Conservation (phyloP, 75 land plant genomes). For the Selaginella moellendorffii region DNA sequence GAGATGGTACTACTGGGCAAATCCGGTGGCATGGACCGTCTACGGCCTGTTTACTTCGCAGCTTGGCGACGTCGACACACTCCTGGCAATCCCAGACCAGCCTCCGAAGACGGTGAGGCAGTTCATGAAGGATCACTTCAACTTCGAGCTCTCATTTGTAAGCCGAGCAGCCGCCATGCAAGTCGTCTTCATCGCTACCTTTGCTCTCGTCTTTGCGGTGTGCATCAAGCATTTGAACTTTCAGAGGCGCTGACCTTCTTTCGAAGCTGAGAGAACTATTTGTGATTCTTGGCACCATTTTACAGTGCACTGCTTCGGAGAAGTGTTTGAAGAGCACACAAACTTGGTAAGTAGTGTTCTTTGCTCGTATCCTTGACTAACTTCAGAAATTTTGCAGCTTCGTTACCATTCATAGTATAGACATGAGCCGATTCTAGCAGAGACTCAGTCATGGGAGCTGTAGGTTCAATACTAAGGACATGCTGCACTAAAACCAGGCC, state of each 20-base stretch:
- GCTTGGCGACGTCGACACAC: slow-evolving; percentile 31
- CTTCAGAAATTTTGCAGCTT: no score
- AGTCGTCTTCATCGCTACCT: background rate
- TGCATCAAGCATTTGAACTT: background rate
- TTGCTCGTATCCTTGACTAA: no score
- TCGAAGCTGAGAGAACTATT: background rate
- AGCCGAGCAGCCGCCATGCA: background rate
- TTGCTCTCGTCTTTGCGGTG: background rate
- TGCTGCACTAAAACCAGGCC: no score
- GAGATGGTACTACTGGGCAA: slow-evolving; percentile 72
- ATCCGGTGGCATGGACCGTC: slow-evolving; percentile 53
- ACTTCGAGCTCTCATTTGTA: background rate
- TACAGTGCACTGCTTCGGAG: no score
- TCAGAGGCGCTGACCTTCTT: background rate
- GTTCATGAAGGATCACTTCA: background rate
- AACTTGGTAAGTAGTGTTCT: no score
- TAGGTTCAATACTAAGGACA: no score
- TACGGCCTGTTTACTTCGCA: slow-evolving; percentile 54
- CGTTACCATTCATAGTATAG: no score
- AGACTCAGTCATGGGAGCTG: no score
- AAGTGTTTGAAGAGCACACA: no score
- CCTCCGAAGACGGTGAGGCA: background rate
- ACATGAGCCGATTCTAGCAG: no score
- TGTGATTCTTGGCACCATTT: no score
- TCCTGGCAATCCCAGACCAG: background rate